Evolutionary conservation across 495 filamentous ascomycete species (phyloP).

Genomic region (Bacidia gigantensis): DNA sequence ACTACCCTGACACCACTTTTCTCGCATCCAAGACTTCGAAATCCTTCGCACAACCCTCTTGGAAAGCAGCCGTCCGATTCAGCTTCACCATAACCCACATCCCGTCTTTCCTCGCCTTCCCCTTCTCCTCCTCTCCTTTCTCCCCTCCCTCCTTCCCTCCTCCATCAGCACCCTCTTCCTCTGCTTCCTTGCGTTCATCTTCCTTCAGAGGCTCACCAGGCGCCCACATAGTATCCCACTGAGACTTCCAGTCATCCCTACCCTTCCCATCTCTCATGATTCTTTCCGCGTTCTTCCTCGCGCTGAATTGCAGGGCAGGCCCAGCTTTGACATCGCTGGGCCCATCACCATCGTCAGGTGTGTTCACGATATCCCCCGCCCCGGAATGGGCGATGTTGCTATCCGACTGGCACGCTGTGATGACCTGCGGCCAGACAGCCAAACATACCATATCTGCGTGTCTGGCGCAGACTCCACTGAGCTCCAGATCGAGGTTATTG

Average conservation of each 20-base stretch:
- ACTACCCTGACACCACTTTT: background rate
- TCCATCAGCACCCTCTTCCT: slow-evolving; percentile 60
- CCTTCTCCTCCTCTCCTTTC: slow-evolving; percentile 91
- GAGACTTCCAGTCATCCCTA: slow-evolving; percentile 6
- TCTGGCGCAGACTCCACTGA: slow-evolving; percentile 1
- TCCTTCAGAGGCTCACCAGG: slow-evolving; percentile 42
- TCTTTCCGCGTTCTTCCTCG: slow-evolving; percentile 7
- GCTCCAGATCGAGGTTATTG: slow-evolving; percentile 11
- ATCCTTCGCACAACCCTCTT: background rate
- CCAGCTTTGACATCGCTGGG: background rate
- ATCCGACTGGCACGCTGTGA: slow-evolving; percentile 1
- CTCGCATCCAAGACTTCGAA: no score
- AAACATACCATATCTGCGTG: slow-evolving; percentile 7
- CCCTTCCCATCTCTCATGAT: background rate
- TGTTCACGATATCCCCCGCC: background rate
- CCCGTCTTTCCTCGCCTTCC: slow-evolving; percentile 25
- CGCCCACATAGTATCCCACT: slow-evolving; percentile 12
- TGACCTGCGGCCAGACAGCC: slow-evolving; percentile 14
- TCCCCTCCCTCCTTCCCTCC: slow-evolving; percentile 28
- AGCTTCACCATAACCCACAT: slow-evolving; percentile 20
- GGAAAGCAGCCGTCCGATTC: background rate
- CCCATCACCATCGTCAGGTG: background rate
- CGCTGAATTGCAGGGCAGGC: slow-evolving; percentile 10
- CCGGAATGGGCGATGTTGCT: slow-evolving; percentile 12
- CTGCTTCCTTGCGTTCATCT: slow-evolving; percentile 56